Evolutionary conservation across 2,329 filamentous ascomycete genomes (phyloP).

Genomic region (Triangularia verruculosa): DNA sequence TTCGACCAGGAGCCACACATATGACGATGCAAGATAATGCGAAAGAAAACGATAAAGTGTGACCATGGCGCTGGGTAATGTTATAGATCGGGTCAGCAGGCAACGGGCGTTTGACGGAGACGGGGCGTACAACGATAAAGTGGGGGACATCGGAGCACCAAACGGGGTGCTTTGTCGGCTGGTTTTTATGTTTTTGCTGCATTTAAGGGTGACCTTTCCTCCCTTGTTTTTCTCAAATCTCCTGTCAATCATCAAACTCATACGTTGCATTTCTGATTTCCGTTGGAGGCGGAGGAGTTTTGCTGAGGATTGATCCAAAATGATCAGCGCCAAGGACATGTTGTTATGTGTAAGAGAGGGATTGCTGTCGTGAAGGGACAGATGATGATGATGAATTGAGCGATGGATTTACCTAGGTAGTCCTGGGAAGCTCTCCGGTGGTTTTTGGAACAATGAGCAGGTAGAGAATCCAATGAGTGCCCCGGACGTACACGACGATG

Average conservation of each 20-base stretch:
- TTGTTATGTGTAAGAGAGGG: background rate
- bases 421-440: background rate
- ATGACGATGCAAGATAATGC: conserved; percentile 4
- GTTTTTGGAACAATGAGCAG: background rate
- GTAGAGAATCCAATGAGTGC: background rate
- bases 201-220: background rate
- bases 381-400: background rate
- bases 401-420: background rate
- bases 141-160: conserved; percentile 7
- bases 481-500: background rate
- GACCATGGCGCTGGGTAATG: conserved; percentile 20
- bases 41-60: conserved; percentile 22
- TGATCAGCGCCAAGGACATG: background rate
- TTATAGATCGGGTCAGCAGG: conserved; percentile 20
- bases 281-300: background rate
- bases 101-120: conserved; percentile 24
- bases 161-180: conserved; percentile 10
- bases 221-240: background rate
- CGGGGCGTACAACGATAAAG: conserved; percentile 23
- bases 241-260: background rate
- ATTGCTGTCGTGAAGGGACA: background rate
- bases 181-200: conserved; percentile 4
- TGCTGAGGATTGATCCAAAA: background rate
- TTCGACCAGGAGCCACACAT: background rate
- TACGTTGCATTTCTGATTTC: background rate